phyloP scores from a whole-genome alignment of 177 flowering plant species.

The Vitis hybrid region DNA sequence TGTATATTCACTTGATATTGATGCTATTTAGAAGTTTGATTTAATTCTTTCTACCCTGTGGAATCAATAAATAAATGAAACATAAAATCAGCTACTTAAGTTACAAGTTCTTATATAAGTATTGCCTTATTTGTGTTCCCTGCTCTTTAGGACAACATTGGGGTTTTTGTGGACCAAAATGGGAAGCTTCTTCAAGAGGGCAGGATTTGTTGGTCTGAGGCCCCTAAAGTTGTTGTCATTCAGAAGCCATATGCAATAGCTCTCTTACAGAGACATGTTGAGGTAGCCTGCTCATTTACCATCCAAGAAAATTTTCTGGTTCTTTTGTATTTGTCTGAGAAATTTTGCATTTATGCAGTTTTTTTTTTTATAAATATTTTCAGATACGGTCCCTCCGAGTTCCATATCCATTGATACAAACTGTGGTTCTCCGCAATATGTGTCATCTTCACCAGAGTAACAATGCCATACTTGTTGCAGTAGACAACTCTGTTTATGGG shows the following conservation, averaged over 20 bases:
- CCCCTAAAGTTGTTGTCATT: constrained; percentile 72
- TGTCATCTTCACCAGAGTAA: constrained; percentile 60
- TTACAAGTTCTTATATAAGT: neutral
- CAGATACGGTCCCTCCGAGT: constrained; percentile 93
- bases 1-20: too few species aligned
- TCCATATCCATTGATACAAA: constrained; percentile 92
- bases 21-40: too few species aligned
- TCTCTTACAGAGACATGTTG: constrained; percentile 82
- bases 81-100: too few species aligned
- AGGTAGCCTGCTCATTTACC: constrained; percentile 47
- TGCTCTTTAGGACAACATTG: constrained; percentile 79
- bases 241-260: constrained; percentile 89
- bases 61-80: too few species aligned
- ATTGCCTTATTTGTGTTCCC: neutral
- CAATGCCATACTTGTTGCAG: constrained; percentile 60
- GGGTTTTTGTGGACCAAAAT: constrained; percentile 93
- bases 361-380: constrained; percentile 14
- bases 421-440: constrained; percentile 80
- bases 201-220: constrained; percentile 97
- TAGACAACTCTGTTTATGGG: constrained; percentile 77
- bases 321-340: neutral
- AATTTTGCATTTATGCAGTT: constrained; percentile 6
- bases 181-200: constrained; percentile 96
- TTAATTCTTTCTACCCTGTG: too few species aligned
- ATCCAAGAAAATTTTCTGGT: constrained; percentile 2